Conservation (phyloP, 2,329 filamentous ascomycete genomes). For the Helotiales sp. region DNA sequence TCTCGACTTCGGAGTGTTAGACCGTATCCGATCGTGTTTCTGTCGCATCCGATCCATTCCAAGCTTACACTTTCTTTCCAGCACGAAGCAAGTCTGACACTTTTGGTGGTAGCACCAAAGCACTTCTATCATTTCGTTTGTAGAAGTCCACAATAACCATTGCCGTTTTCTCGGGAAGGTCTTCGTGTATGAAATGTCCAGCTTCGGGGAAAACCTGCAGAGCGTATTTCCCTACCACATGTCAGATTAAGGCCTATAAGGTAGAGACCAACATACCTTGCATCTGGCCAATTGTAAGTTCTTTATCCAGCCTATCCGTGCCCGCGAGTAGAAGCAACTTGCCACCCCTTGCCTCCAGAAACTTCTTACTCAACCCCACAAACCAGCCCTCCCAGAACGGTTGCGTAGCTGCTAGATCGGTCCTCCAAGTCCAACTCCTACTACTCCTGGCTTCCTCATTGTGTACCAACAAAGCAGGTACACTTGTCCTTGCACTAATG, state of each 20-base stretch:
- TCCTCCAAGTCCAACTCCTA: conserved; percentile 74
- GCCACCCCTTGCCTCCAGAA: conserved; percentile 76
- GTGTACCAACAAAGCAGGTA: conserved; percentile 72
- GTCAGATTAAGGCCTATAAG: conserved; percentile 3
- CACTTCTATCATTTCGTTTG: conserved; percentile 82
- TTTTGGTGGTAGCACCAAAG: conserved; percentile 86
- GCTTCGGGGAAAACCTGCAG: conserved; percentile 92
- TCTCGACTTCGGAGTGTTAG: too few relatives aligned
- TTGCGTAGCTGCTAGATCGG: conserved; percentile 79
- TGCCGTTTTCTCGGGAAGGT: conserved; percentile 87
- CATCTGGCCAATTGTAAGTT: conserved; percentile 95
- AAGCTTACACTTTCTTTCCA: conserved; percentile 53
- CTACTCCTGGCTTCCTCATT: conserved; percentile 38
- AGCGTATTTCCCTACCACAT: conserved; percentile 76
- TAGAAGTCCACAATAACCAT: conserved; percentile 87
- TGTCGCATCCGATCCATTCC: too few relatives aligned
- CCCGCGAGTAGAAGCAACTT: conserved; percentile 85
- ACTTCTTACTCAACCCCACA: conserved; percentile 81
- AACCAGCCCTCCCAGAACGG: conserved; percentile 97
- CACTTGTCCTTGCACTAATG: conserved; percentile 81
- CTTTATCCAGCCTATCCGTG: conserved; percentile 86
- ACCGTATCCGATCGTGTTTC: too few relatives aligned
- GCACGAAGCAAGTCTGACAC: conserved; percentile 72
- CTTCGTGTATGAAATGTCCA: conserved; percentile 96
- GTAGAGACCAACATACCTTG: conserved; percentile 61